Percentiles rank a stretch among this genome's conserved stretches.
Conservation (phyloP, 805 yeast species). For the Candida rishiriensis region DNA sequence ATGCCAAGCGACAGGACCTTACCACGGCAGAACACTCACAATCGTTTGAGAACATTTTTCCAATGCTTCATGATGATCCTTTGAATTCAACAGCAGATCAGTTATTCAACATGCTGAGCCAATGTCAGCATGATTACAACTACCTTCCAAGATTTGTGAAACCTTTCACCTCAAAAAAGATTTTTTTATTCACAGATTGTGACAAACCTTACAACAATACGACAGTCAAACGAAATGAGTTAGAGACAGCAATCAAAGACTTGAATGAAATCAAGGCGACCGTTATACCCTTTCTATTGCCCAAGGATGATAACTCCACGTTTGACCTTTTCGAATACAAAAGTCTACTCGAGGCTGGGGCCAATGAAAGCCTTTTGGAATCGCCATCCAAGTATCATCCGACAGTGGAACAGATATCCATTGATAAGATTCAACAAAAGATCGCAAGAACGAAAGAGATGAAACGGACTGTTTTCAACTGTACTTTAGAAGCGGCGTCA, state of each 20-base stretch:
- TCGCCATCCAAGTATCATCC: constrained; percentile 24
- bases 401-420: constrained; percentile 37
- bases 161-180: constrained; percentile 49
- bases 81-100: constrained; percentile 27
- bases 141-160: constrained; percentile 35
- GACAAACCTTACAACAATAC: constrained; percentile 56
- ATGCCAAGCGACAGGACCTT: constrained; percentile 21
- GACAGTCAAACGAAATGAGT: constrained; percentile 37
- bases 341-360: constrained; percentile 12
- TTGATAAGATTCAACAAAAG: constrained; percentile 39
- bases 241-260: constrained; percentile 58
- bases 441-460: constrained; percentile 58
- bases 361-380: constrained; percentile 5
- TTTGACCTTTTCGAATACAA: constrained; percentile 48
- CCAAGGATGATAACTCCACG: constrained; percentile 21
- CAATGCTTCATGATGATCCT: constrained; percentile 18
- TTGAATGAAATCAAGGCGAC: constrained; percentile 48
- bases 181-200: constrained; percentile 71
- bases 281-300: constrained; percentile 62
- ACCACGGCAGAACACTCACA: constrained; percentile 5
- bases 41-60: constrained; percentile 24
- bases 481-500: too few relatives aligned
- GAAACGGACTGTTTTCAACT: constrained; percentile 56
- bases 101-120: constrained; percentile 42
- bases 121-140: constrained; percentile 52